Evolutionary conservation across 2,329 filamentous ascomycete genomes (phyloP).

Genomic region (Dactylellina sp.): DNA sequence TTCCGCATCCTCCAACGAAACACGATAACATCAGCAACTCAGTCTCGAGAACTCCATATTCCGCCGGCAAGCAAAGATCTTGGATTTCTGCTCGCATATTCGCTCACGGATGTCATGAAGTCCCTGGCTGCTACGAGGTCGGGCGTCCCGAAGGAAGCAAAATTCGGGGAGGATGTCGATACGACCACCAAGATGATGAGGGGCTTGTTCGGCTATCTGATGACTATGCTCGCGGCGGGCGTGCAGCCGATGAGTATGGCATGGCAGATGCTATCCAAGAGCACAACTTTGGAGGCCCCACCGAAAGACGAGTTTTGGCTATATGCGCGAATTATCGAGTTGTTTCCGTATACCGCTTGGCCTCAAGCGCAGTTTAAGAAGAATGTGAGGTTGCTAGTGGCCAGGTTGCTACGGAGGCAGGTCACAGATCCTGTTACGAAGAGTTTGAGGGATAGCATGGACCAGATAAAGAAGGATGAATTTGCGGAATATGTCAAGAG

Average conservation of each 20-base stretch:
- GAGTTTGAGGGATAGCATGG: slow-evolving; percentile 34
- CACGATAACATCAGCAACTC: slow-evolving; percentile 39
- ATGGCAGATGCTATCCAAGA: slow-evolving; percentile 49
- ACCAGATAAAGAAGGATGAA: slow-evolving; percentile 41
- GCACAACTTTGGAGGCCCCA: slow-evolving; percentile 29
- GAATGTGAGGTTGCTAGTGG: slow-evolving; percentile 49
- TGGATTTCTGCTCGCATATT: slow-evolving; percentile 44
- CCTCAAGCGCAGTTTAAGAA: slow-evolving; percentile 54
- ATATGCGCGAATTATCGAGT: slow-evolving; percentile 36
- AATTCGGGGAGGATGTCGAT: slow-evolving; percentile 48
- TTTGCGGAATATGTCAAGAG: slow-evolving; percentile 14
- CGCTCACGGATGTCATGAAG: slow-evolving; percentile 48
- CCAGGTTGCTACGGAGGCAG: slow-evolving; percentile 37
- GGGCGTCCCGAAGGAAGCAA: slow-evolving; percentile 39
- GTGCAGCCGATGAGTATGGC: slow-evolving; percentile 54
- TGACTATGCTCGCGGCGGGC: slow-evolving; percentile 44
- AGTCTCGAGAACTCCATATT: slow-evolving; percentile 45
- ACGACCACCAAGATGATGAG: slow-evolving; percentile 55
- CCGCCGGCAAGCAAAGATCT: slow-evolving; percentile 45
- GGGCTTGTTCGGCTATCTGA: slow-evolving; percentile 52
- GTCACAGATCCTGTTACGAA: slow-evolving; percentile 50
- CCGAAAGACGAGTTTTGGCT: slow-evolving; percentile 47
- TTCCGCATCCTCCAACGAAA: slow-evolving; percentile 47
- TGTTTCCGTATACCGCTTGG: slow-evolving; percentile 56
- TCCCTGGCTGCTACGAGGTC: slow-evolving; percentile 37